Evolutionary conservation across 176 grass and related monocot genomes (phyloP), one percentile per base, ranked within the genome.

Genomic region (Guadua angustifolia): DNA sequence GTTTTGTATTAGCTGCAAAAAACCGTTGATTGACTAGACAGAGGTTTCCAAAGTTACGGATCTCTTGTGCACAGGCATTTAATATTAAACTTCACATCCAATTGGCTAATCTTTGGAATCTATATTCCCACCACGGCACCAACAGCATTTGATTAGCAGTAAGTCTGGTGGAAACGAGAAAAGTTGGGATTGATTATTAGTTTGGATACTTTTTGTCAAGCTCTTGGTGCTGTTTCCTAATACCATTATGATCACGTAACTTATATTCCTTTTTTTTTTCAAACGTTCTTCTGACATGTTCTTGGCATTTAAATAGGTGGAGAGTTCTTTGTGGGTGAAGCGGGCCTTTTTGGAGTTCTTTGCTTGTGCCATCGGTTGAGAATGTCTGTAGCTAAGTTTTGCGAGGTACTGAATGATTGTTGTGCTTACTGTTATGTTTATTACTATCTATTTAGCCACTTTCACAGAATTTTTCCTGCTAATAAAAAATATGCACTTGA

Each of bases 361-460:
- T 97, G 94, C 75, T 81, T 78, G 60, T 97, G 94, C 72, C 94
- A 97, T 86, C 84, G 35, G 46, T 72, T 91, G 61, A 89, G 82
- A 84, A 94, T 97, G 94, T 97, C 94, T 52, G 82, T 97, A 58
- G 91, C 91, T 70, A 94, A 91, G 73, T 97, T 97, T 87, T 97
- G 94, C 45, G 91, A 97, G 94, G 94, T 97, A 88, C 24, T 68
- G 59, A 51, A 87, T 26, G 86, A 88, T 18, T 26, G 7, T 11
- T 33, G 29, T 69, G 65, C 60, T 77, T 32, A 36, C 52, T 60
- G 40, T 84, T 81, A 49, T 82, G 32, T 65, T 83, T 59, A 38
- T 69, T 36, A 1, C 3, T 79, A 16, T 14, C 4, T 22, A 60
- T 69, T 53, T 53, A 66, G 24, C 44, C 35, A 57, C 13, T 18